These are phyloP conservation scores for Metschnikowia sp. DNA, from an alignment of 805 yeast genomes.

Conservation along the genomic window DNA sequence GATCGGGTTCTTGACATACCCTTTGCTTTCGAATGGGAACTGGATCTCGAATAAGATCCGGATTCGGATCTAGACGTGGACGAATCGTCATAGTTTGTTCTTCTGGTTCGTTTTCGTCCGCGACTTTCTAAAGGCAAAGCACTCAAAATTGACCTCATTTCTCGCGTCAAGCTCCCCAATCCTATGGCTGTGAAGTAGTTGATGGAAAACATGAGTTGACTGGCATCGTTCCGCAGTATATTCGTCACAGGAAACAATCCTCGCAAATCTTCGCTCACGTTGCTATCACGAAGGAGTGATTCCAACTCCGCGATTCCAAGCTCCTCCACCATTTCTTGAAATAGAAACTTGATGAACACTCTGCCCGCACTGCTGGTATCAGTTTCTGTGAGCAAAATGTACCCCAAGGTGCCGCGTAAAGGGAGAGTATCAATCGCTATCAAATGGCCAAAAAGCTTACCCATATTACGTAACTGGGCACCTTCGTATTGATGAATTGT, in stretches of 20 bases:
- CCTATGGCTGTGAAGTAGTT: conserved; percentile 94
- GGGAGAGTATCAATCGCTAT: conserved; percentile 66
- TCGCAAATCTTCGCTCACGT: conserved; percentile 43
- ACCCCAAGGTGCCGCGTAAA: conserved; percentile 53
- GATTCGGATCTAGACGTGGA: conserved; percentile 14
- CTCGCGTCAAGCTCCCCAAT: conserved; percentile 76
- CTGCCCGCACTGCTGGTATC: conserved; percentile 79
- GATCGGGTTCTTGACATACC: not conserved
- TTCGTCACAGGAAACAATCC: conserved; percentile 63
- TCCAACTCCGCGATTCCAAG: conserved; percentile 56
- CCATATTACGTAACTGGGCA: conserved; percentile 70
- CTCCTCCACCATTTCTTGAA: conserved; percentile 76
- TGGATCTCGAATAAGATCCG: conserved; percentile 19
- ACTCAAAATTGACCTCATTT: conserved; percentile 60
- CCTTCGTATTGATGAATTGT: conserved; percentile 67
- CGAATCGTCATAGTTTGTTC: not conserved
- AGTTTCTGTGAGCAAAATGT: conserved; percentile 59
- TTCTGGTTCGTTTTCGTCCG: conserved; percentile 18
- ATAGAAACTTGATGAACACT: conserved; percentile 74
- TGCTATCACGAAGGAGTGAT: conserved; percentile 49
- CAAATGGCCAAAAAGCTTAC: conserved; percentile 82
- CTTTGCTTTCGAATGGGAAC: not conserved
- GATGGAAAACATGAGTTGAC: conserved; percentile 69
- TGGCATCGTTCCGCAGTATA: conserved; percentile 35
- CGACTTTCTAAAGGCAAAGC: conserved; percentile 25